Evolutionary conservation across 805 yeast species (phyloP).

Genomic region (Lachancea lanzarotensis): DNA sequence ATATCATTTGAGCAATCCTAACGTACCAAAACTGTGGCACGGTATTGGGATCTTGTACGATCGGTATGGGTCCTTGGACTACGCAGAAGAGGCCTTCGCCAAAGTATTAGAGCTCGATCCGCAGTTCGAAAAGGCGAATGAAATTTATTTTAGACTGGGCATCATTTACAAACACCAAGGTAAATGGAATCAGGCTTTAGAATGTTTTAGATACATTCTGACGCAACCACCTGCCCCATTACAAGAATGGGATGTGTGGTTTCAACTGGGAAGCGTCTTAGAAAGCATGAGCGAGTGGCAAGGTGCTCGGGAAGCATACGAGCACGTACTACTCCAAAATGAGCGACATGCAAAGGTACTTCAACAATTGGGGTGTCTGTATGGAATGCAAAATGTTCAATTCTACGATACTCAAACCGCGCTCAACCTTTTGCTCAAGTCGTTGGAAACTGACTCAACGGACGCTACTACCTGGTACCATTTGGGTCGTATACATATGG

Average conservation of each 20-base stretch:
- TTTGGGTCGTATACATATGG: constrained; percentile 94
- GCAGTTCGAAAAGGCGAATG: constrained; percentile 91
- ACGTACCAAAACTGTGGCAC: constrained; percentile 96
- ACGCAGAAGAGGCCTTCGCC: constrained; percentile 97
- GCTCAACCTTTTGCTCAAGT: constrained; percentile 71
- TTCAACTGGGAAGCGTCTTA: constrained; percentile 92
- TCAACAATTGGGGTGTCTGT: constrained; percentile 92
- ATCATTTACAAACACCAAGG: constrained; percentile 94
- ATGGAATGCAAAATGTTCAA: constrained; percentile 54
- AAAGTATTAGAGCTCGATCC: constrained; percentile 94
- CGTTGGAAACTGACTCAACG: constrained; percentile 78
- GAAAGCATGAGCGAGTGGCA: constrained; percentile 90
- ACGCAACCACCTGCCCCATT: constrained; percentile 91
- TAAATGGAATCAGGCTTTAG: constrained; percentile 78
- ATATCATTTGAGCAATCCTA: constrained; percentile 83
- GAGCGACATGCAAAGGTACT: constrained; percentile 94
- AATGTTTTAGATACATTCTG: constrained; percentile 89
- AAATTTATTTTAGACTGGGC: constrained; percentile 92
- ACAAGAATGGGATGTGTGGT: constrained; percentile 97
- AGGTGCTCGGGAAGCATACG: constrained; percentile 93
- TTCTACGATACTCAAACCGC: constrained; percentile 82
- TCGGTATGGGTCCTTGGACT: constrained; percentile 90
- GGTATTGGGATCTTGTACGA: constrained; percentile 97
- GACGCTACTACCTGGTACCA: constrained; percentile 98
- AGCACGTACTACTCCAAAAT: constrained; percentile 79